These are phyloP conservation scores for Ustilago shanxiensis DNA, from an alignment of 1,284 basidiomycete species.

Conservation along the genomic window DNA sequence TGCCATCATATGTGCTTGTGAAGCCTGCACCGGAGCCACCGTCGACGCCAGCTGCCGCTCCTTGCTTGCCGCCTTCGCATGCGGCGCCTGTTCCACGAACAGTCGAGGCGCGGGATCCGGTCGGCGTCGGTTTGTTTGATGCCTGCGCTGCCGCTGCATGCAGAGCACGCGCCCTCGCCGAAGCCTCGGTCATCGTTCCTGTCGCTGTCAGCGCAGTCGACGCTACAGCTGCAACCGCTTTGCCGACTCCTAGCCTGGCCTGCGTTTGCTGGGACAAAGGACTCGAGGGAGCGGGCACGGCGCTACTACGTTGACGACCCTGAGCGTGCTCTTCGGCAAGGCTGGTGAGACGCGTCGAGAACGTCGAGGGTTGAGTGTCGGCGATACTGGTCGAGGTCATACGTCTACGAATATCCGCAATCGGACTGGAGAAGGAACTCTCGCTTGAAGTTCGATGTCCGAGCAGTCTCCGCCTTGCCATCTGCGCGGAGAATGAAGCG, in stretches of 20 bases:
- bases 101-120: constrained; percentile 47
- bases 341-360: constrained; percentile 36
- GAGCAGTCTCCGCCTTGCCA: constrained; percentile 53
- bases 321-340: constrained; percentile 41
- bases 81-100: constrained; percentile 20
- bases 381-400: constrained; percentile 29
- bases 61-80: constrained; percentile 16
- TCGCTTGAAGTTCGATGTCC: constrained; percentile 55
- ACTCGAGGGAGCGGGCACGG: constrained; percentile 9
- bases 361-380: constrained; percentile 31
- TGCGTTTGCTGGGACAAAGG: constrained; percentile 39
- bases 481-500: constrained; percentile 52
- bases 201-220: constrained; percentile 47
- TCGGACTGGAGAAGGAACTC: constrained; percentile 37
- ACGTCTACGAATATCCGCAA: constrained; percentile 53
- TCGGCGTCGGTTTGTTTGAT: constrained; percentile 40
- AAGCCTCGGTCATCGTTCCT: constrained; percentile 56
- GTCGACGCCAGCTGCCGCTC: constrained; percentile 19
- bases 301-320: constrained; percentile 7
- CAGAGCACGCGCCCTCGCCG: constrained; percentile 37
- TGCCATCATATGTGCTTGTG: constrained; percentile 63
- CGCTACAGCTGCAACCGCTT: constrained; percentile 53
- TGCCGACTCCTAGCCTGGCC: constrained; percentile 49
- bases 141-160: constrained; percentile 30
- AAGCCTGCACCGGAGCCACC: constrained; percentile 31